Base-by-base conservation (phyloP, 129 eudicot species). In the Artemisia tridentata region DNA sequence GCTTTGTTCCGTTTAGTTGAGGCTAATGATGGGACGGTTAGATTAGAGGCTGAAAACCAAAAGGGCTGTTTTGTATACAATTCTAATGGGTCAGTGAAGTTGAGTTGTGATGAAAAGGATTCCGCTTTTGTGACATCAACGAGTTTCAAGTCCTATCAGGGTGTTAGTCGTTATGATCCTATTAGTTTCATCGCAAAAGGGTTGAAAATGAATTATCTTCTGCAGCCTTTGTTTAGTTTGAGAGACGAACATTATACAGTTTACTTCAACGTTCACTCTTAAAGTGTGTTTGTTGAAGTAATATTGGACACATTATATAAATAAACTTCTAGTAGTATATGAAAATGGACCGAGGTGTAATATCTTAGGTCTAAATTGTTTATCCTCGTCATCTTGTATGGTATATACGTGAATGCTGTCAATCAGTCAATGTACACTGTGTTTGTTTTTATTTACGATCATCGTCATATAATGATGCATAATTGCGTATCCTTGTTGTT, bases 121-220 rank as follows among this genome's bases (percentile, higher is more conserved):
- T 54, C 68, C 21, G 78, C 52, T 20, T 83, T 92, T 63, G 21
- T 60, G 25, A 25, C 66, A 25, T 85, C 79, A 12, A 76, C 88
- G 0, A 83, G 92, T 73, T 89, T 89, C 49, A 59, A 43, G 69
- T 13, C 75, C 78, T 73, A 57, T 14, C 72, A 80, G n/a, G 98
- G 98, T 43, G 66, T 85, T 16, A 85, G 88, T 69, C 52, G 63
- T 64, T 93, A 93, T 81, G 79, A 87, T 87, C 90, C 92, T 25
- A 84, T 93, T n/a, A 93, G 97, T 78, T 93, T 93, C 56, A 81
- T 89, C 21, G 96, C 92, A 3, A 93, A 84, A 76, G 98, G 98
- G 61, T 19, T 51, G 25, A 74, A 73, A 4, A 80, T 83, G 69
- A 82, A 84, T 71, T 93, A 83, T 79, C 67, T 89, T 55, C 53